A percentile compares a stretch with the other conserved stretches of the same genome.
Conservation (phyloP, 2,329 filamentous ascomycete species). For the Hyphodiscus sp. region DNA sequence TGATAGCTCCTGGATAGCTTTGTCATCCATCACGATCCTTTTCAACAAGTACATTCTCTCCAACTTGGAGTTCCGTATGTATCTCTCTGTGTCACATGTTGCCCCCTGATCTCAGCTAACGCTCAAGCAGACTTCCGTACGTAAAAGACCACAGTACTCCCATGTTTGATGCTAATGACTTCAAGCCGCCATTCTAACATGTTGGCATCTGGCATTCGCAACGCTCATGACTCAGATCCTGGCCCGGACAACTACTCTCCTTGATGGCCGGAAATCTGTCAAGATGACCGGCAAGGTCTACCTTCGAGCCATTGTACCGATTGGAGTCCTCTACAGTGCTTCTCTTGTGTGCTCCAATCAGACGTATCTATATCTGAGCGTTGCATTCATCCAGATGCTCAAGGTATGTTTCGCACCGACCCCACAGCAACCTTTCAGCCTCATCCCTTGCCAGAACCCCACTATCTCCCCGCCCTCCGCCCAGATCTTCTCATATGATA, state of each 20-base stretch:
- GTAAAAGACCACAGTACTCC: background rate
- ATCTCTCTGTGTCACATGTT: background rate
- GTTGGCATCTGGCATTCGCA: conserved; percentile 89
- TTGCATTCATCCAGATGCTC: conserved; percentile 97
- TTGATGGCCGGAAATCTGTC: conserved; percentile 88
- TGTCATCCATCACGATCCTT: conserved; percentile 88
- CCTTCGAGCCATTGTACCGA: conserved; percentile 83
- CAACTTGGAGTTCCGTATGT: conserved; percentile 72
- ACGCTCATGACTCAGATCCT: conserved; percentile 89
- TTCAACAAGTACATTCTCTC: conserved; percentile 98
- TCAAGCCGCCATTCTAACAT: conserved; percentile 71
- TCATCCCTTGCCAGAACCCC: background rate
- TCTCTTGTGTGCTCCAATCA: conserved; percentile 92
- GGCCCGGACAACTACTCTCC: conserved; percentile 76
- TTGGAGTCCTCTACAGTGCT: conserved; percentile 89
- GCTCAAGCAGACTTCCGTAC: conserved; percentile 10
- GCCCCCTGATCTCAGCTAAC: background rate
- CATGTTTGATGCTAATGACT: background rate
- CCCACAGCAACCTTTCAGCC: background rate
- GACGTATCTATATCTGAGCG: conserved; percentile 87
- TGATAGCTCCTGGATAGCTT: conserved; percentile 74
- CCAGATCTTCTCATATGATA: background rate
- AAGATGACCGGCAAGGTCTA: conserved; percentile 97
- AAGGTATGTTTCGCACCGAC: conserved; percentile 50
- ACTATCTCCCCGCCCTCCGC: background rate